Percentiles rank a stretch among this genome's conserved stretches.
phyloP scores from a whole-genome alignment of 768 basidiomycete species.

The Amanita pallidorosea region DNA sequence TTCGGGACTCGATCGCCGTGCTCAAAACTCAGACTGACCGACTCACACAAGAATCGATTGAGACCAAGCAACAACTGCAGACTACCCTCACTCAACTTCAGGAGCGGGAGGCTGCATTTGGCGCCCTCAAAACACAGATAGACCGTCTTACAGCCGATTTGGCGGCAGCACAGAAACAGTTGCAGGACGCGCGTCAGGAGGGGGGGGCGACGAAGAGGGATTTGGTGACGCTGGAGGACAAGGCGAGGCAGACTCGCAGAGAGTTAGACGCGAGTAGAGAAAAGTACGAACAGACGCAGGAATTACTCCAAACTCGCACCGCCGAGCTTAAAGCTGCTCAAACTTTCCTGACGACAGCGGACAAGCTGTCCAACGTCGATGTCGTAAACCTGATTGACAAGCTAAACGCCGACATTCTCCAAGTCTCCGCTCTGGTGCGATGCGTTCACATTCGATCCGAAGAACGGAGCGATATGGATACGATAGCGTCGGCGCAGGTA shows the following conservation, averaged over 20 bases:
- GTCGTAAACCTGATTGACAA: constrained; percentile 33
- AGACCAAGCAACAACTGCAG: neutral
- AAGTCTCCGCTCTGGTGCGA: constrained; percentile 40
- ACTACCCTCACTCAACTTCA: neutral
- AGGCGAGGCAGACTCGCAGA: constrained; percentile 9
- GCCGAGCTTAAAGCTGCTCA: constrained; percentile 40
- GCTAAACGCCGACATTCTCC: constrained; percentile 41
- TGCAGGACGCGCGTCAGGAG: neutral
- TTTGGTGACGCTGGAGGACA: constrained; percentile 7
- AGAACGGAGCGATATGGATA: constrained; percentile 7
- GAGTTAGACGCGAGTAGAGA: constrained; percentile 11
- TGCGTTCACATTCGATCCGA: constrained; percentile 19
- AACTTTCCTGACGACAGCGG: constrained; percentile 34
- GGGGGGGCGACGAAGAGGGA: constrained; percentile 10
- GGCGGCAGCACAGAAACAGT: neutral
- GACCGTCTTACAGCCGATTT: neutral
- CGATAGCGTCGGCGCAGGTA: constrained; percentile 13
- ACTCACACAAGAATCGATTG: neutral
- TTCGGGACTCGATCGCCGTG: constrained; percentile 4
- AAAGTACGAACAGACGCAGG: constrained; percentile 14
- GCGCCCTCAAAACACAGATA: neutral
- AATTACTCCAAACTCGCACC: constrained; percentile 29
- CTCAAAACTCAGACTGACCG: constrained; percentile 1
- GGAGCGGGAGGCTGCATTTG: neutral
- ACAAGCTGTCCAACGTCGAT: constrained; percentile 36